These are phyloP conservation scores for Scolecobasidium constrictum DNA, from an alignment of 2,329 filamentous ascomycete genomes.

Conservation along the genomic window DNA sequence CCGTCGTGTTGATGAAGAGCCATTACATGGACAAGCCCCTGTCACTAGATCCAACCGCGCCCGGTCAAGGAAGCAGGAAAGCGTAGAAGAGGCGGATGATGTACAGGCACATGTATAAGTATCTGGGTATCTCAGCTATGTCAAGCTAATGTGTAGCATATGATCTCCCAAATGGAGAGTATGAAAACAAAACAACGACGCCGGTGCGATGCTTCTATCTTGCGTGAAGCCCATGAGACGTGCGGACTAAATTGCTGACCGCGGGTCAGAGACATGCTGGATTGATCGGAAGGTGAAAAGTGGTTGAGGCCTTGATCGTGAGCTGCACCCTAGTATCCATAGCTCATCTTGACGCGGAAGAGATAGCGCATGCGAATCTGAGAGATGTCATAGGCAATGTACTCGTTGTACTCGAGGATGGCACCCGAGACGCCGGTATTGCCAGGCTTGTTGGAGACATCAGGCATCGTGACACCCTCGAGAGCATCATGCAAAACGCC, in stretches of 20 bases:
- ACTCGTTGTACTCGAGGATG: conserved; percentile 59
- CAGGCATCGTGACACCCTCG: conserved; percentile 58
- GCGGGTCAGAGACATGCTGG: no score
- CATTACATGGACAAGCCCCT: neutral
- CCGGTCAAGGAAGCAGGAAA: conserved; percentile 29
- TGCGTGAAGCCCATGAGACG: no score
- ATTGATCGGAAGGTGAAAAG: no score
- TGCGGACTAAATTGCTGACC: no score
- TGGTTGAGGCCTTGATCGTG: neutral
- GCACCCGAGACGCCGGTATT: conserved; percentile 36
- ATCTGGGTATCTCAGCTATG: no score
- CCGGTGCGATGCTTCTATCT: no score
- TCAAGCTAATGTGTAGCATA: no score
- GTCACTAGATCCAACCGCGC: neutral
- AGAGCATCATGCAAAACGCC: conserved; percentile 52
- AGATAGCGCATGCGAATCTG: conserved; percentile 63
- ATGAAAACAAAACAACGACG: no score
- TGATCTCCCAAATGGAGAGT: no score
- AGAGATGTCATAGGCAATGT: conserved; percentile 58
- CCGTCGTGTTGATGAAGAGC: conserved; percentile 18
- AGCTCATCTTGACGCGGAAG: conserved; percentile 42
- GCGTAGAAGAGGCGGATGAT: conserved; percentile 59
- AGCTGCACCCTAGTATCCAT: neutral
- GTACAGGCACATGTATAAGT: conserved; percentile 59
- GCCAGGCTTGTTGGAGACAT: conserved; percentile 35